Conservation (phyloP, 768 basidiomycete species). For the Tricholoma terreum region DNA sequence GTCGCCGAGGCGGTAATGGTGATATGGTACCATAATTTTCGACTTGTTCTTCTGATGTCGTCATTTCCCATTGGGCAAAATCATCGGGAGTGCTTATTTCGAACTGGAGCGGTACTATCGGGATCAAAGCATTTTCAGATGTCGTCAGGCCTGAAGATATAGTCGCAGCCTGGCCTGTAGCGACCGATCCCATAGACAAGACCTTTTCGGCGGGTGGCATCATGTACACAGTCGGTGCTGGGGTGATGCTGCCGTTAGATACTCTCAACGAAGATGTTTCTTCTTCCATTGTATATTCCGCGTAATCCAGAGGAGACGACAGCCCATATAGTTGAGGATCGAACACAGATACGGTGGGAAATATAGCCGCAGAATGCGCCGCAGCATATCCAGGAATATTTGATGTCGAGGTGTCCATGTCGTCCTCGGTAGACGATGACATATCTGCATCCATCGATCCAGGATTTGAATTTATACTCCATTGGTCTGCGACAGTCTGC, state of each 20-base stretch:
- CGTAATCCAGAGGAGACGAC: not conserved
- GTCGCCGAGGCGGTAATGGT: not conserved
- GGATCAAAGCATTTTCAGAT: not conserved
- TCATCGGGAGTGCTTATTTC: not conserved
- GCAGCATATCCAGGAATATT: not conserved
- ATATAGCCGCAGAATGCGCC: not conserved
- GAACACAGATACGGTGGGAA: not conserved
- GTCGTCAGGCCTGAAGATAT: not conserved
- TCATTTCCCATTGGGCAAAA: not conserved
- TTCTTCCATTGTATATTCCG: not conserved
- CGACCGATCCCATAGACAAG: not conserved
- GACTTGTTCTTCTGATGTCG: not conserved
- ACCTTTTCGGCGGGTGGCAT: not conserved
- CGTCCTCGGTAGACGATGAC: not conserved
- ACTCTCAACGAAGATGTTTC: not conserved
- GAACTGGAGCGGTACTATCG: not conserved
- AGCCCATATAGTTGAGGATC: not conserved
- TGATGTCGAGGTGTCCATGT: not conserved
- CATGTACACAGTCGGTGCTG: not conserved
- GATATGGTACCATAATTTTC: not conserved
- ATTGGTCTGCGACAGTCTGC: not conserved
- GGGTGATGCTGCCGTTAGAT: not conserved
- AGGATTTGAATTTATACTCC: not conserved
- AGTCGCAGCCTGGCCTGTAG: not conserved
- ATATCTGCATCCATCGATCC: not conserved